phyloP scores from a whole-genome alignment of 176 grass and related monocot species.

The Oryza brachyantha region DNA sequence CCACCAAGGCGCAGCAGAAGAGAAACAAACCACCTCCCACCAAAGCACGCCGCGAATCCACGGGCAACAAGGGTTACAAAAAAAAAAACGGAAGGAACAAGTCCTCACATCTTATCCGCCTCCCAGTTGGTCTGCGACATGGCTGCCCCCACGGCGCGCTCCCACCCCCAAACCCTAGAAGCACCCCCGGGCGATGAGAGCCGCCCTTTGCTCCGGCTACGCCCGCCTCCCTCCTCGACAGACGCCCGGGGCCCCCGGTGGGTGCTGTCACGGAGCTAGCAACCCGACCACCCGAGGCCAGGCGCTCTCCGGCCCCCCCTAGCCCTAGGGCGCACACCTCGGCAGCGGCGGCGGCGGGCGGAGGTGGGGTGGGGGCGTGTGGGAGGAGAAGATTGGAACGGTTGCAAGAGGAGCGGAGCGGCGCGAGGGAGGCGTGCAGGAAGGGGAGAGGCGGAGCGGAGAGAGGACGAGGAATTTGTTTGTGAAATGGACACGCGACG shows the following conservation, averaged over 20 bases:
- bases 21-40: background rate
- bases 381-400: conserved; percentile 1
- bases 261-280: background rate
- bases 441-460: background rate
- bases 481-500: background rate
- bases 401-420: conserved; percentile 8
- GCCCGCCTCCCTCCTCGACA: background rate
- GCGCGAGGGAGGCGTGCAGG: background rate
- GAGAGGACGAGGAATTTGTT: background rate
- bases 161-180: background rate
- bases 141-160: conserved; percentile 15
- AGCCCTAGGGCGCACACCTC: conserved; percentile 12
- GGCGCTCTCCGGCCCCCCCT: background rate
- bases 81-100: background rate
- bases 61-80: background rate
- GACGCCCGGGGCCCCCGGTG: background rate
- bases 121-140: conserved; percentile 85
- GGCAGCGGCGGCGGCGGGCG: background rate
- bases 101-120: conserved; percentile 76
- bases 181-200: background rate
- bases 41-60: conserved; percentile 23
- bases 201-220: background rate
- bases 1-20: background rate
- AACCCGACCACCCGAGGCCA: background rate
- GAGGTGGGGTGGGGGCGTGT: background rate